phyloP scores from a whole-genome alignment of 306 rosid genomes.

The Lathyrus aphaca region DNA sequence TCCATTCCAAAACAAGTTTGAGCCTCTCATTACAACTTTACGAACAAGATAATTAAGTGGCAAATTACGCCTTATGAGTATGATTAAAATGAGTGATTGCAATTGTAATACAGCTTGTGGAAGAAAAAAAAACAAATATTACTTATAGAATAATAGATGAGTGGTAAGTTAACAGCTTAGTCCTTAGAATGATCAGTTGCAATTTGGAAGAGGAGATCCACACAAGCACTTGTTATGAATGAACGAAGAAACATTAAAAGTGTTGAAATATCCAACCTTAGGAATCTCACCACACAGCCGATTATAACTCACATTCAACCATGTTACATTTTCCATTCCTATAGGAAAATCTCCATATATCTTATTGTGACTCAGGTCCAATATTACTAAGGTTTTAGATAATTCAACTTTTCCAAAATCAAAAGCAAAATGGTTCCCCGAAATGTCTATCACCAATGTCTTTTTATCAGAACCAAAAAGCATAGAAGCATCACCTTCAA shows the following conservation, averaged over 20 bases:
- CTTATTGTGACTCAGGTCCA: constrained; percentile 56
- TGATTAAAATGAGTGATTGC: no score
- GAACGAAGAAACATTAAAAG: background rate
- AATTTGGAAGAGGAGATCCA: constrained; percentile 45
- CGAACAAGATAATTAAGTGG: no score
- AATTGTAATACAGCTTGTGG: no score
- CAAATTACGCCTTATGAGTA: no score
- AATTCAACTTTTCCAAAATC: constrained; percentile 44
- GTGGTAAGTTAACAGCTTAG: no score
- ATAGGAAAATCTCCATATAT: constrained; percentile 48
- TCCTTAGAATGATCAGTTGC: no score
- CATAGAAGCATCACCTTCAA: constrained; percentile 58
- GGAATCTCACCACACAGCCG: constrained; percentile 62
- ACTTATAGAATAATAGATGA: no score
- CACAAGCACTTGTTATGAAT: constrained; percentile 60
- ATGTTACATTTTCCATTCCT: constrained; percentile 37
- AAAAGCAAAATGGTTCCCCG: constrained; percentile 51
- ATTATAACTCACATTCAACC: constrained; percentile 60
- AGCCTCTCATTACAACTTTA: no score
- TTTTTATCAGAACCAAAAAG: constrained; percentile 49
- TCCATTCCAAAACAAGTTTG: no score
- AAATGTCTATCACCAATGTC: constrained; percentile 31
- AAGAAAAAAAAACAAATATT: no score
- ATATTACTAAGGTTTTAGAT: constrained; percentile 2
- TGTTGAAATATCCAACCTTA: constrained; percentile 45